Conservation (phyloP, 2,329 filamentous ascomycete species). For the Aspergillus pseudonomiae region DNA sequence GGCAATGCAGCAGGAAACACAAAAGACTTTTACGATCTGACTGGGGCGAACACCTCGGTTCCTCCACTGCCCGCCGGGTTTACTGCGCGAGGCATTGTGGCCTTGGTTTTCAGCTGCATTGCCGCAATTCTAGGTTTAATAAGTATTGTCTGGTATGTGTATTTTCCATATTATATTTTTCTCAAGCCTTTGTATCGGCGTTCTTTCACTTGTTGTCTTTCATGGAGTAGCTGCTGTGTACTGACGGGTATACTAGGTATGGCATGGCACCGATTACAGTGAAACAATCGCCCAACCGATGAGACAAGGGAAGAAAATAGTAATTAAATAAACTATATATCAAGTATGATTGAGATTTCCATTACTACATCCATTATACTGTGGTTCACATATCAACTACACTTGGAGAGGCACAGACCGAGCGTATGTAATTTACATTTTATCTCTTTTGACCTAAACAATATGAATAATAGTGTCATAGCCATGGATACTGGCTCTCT, state of each 20-base stretch:
- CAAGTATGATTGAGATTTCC: too few relatives aligned
- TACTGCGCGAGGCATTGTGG: conserved; percentile 70
- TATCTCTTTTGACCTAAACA: too few relatives aligned
- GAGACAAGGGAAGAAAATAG: not conserved
- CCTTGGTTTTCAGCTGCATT: conserved; percentile 72
- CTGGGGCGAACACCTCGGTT: conserved; percentile 61
- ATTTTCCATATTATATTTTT: not conserved
- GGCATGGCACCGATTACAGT: conserved; percentile 7
- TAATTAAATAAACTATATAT: not conserved
- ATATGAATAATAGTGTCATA: not conserved
- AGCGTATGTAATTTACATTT: not conserved
- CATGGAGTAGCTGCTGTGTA: not conserved
- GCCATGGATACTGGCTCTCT: not conserved
- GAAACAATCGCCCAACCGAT: not conserved
- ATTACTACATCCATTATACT: too few relatives aligned
- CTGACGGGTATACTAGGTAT: conserved; percentile 8
- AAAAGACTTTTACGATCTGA: conserved; percentile 63
- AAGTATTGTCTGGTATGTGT: conserved; percentile 66
- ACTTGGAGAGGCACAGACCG: not conserved
- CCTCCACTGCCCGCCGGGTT: conserved; percentile 68
- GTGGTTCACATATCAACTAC: too few relatives aligned
- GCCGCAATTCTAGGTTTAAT: conserved; percentile 69
- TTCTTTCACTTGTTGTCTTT: not conserved
- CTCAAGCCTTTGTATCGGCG: not conserved
- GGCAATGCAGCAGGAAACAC: conserved; percentile 80